A percentile compares a stretch with the other conserved stretches of the same genome.
These are phyloP conservation scores for Boletus huronensis DNA, from an alignment of 768 basidiomycete genomes.

Conservation along the genomic window DNA sequence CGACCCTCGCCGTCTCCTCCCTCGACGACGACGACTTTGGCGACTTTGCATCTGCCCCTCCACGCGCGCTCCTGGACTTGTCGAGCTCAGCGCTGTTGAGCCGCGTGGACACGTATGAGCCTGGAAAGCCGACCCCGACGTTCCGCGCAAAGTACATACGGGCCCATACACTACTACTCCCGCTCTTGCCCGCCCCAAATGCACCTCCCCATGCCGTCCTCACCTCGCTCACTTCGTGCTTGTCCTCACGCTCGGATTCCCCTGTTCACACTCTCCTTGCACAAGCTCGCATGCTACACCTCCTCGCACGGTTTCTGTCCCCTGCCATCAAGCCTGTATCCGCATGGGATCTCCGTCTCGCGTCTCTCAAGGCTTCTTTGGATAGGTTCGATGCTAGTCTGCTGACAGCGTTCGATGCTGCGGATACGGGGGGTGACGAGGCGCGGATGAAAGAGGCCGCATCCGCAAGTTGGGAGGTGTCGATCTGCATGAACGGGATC, in stretches of 20 bases:
- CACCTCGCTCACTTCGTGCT: constrained; percentile 42
- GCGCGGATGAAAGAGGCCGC: constrained; percentile 77
- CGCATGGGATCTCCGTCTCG: constrained; percentile 57
- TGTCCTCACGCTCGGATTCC: constrained; percentile 37
- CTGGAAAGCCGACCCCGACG: constrained; percentile 25
- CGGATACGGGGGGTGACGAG: constrained; percentile 74
- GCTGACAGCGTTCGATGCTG: constrained; percentile 85
- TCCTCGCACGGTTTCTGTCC: constrained; percentile 76
- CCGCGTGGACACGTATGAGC: constrained; percentile 16
- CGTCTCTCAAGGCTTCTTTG: constrained; percentile 70
- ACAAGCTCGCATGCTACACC: constrained; percentile 66
- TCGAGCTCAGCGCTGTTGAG: constrained; percentile 6
- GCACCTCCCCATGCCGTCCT: constrained; percentile 68
- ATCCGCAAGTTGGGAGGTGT: constrained; percentile 82
- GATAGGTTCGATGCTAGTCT: constrained; percentile 87
- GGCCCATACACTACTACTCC: constrained; percentile 60
- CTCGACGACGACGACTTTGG: constrained; percentile 82
- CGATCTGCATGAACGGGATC: constrained; percentile 42
- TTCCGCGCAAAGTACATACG: constrained; percentile 61
- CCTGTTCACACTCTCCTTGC: constrained; percentile 40
- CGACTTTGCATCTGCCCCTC: constrained; percentile 62
- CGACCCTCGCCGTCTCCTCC: constrained; percentile 51
- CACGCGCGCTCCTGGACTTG: constrained; percentile 20
- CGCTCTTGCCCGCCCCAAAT: constrained; percentile 54
- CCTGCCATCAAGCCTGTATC: constrained; percentile 65